A percentile compares a stretch with the other conserved stretches of the same genome.
Evolutionary conservation across 2,329 filamentous ascomycete species (phyloP).

Genomic region (Colletotrichum paranaense): DNA sequence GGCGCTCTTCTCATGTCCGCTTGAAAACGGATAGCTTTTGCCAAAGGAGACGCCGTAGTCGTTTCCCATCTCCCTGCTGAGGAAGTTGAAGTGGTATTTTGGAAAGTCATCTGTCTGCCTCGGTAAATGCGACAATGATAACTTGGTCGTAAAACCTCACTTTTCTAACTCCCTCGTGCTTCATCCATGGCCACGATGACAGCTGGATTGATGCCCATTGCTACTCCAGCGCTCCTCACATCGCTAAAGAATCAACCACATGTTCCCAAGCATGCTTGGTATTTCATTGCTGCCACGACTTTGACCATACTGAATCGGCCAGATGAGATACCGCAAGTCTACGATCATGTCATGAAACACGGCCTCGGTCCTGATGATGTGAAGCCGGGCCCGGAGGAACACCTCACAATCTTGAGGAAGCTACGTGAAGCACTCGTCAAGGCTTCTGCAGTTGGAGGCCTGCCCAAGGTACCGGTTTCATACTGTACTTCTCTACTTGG

Average conservation of each 20-base stretch:
- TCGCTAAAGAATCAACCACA: slow-evolving; percentile 52
- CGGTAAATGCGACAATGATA: background rate
- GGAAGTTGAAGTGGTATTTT: background rate
- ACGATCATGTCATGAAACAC: slow-evolving; percentile 52
- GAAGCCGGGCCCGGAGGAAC: slow-evolving; percentile 46
- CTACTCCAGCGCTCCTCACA: slow-evolving; percentile 55
- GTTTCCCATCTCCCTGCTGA: background rate
- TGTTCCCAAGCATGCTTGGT: slow-evolving; percentile 59
- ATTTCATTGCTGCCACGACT: slow-evolving; percentile 58
- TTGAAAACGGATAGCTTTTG: background rate
- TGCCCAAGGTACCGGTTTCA: slow-evolving; percentile 56
- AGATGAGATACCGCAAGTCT: slow-evolving; percentile 58
- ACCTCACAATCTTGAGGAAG: slow-evolving; percentile 55
- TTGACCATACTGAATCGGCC: slow-evolving; percentile 60
- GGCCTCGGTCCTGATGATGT: slow-evolving; percentile 39
- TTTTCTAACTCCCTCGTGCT: too few relatives aligned
- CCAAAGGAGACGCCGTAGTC: background rate
- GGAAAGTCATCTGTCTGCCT: background rate
- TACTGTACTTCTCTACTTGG: background rate
- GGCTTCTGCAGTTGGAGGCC: slow-evolving; percentile 56
- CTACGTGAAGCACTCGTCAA: slow-evolving; percentile 63
- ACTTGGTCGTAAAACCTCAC: background rate
- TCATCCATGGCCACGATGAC: slow-evolving; percentile 15
- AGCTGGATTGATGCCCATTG: slow-evolving; percentile 40
- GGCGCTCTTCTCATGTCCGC: background rate